Evolutionary conservation across 73 alveolate species (phyloP).

Genomic region (Uronychia setigera): DNA sequence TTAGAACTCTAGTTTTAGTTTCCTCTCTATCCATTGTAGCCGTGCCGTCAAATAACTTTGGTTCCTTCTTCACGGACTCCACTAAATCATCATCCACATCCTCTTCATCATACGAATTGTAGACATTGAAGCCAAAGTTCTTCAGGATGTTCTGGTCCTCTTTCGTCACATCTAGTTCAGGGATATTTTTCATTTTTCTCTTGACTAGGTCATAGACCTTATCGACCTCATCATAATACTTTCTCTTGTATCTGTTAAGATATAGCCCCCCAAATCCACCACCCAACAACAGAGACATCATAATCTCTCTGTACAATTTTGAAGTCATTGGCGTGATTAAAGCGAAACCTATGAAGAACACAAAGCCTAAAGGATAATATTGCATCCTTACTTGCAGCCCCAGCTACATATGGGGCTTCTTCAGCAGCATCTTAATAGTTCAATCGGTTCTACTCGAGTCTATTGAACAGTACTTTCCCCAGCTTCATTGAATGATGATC

Average conservation of each 20-base stretch:
- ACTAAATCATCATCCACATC: conserved; percentile 27
- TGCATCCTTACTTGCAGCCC: too few species aligned
- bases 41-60: conserved; percentile 9
- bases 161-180: conserved; percentile 8
- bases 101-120: not conserved
- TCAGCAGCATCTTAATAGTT: conserved; percentile 25
- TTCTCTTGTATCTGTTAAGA: conserved; percentile 16
- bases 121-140: conserved; percentile 59
- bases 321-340: conserved; percentile 41
- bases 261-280: conserved; percentile 8
- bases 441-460: conserved; percentile 24
- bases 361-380: conserved; percentile 15
- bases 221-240: conserved; percentile 33
- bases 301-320: conserved; percentile 52
- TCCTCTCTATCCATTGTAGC: not conserved
- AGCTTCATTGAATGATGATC: conserved; percentile 63
- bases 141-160: conserved; percentile 51
- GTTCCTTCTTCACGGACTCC: not conserved
- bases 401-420: conserved; percentile 26
- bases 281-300: conserved; percentile 33
- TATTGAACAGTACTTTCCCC: conserved; percentile 50
- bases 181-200: conserved; percentile 9
- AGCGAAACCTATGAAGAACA: conserved; percentile 45
- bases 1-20: not conserved
- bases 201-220: conserved; percentile 30